Base-by-base conservation (phyloP, 108 stramenopile species). In the Ochromonas danica region DNA sequence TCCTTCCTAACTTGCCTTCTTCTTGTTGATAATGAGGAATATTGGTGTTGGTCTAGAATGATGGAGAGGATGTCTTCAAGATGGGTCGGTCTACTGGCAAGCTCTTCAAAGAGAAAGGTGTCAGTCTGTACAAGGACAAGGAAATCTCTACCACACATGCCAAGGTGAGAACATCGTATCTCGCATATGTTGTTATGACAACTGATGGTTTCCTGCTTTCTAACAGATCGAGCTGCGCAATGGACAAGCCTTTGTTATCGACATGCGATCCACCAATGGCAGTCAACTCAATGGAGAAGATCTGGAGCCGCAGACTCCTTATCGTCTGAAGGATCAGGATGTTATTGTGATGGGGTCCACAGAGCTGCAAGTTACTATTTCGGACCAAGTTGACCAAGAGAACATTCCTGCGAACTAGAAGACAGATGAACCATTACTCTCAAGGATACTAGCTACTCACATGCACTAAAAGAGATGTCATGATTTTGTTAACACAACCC, bases 71-170 rank as follows among this genome's bases (percentile, higher is more conserved):
- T 14, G 71, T 36, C 1, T 71, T 33, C 67, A 36, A 67, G 31
- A 62, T 80, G 62, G 79, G 79, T 0, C 31, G 79, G 28, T 80
- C 79, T 17, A 35, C 70, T 2, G 79, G 79, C 1, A 71, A 72
- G 57, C 27, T 67, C 38, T 80, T 80, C 71, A 61, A 62, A 36
- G 79, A 80, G 67, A 80, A 80, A 45, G 79, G 79, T 22, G 30
- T 80, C 36, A 28, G n/a, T 39, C 30, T 80, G 2, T 0, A 62
- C 57, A 80, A 61, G 36, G 79, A 71, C 71, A 71, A 80, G 62
- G 79, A 80, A 62, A 65, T 80, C 27, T 80, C 79, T 30, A 80
- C 79, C 33, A 61, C 67, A 35, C 67, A 80, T 65, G 79, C 67
- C 0, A 80, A 80, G 38, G 33, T 80, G 22, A 38, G 43, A 10